Evolutionary conservation across 73 alveolate species (phyloP).

Genomic region (Paramecium caudatum): DNA sequence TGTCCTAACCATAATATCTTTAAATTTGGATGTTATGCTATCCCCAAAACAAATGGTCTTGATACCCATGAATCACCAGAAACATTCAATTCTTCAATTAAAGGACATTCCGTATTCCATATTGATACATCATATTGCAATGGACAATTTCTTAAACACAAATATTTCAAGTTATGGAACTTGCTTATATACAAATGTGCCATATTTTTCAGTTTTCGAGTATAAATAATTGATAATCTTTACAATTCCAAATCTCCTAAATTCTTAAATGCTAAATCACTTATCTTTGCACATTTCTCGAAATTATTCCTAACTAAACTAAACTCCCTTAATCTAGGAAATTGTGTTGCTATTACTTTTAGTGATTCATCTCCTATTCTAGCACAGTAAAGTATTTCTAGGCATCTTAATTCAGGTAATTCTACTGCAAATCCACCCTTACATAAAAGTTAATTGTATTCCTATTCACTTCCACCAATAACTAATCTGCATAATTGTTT

Average conservation of each 20-base stretch:
- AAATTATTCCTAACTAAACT: slow-evolving; percentile 59
- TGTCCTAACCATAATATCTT: slow-evolving; percentile 73
- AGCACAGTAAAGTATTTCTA: slow-evolving; percentile 50
- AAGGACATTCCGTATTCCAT: slow-evolving; percentile 56
- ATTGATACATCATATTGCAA: slow-evolving; percentile 68
- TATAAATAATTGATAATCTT: slow-evolving; percentile 49
- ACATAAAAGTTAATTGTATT: slow-evolving; percentile 30
- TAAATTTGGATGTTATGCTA: slow-evolving; percentile 59
- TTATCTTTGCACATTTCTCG: slow-evolving; percentile 74
- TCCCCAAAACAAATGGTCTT: slow-evolving; percentile 11
- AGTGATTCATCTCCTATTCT: slow-evolving; percentile 68
- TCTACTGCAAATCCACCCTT: slow-evolving; percentile 54
- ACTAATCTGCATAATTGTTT: slow-evolving; percentile 15
- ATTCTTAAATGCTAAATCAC: slow-evolving; percentile 61
- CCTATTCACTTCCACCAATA: slow-evolving; percentile 68
- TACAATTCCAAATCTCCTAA: slow-evolving; percentile 1
- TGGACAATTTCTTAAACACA: slow-evolving; percentile 71
- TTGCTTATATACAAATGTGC: slow-evolving; percentile 47
- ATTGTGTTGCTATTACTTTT: slow-evolving; percentile 29
- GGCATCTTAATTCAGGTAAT: neutral
- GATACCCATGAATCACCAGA: slow-evolving; percentile 77
- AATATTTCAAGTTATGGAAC: slow-evolving; percentile 33
- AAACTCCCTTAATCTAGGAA: slow-evolving; percentile 42
- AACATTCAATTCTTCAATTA: slow-evolving; percentile 63
- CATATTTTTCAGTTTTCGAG: slow-evolving; percentile 67